These are phyloP conservation scores for Agaricus subrufescens DNA, from an alignment of 768 basidiomycete genomes.

Conservation along the genomic window DNA sequence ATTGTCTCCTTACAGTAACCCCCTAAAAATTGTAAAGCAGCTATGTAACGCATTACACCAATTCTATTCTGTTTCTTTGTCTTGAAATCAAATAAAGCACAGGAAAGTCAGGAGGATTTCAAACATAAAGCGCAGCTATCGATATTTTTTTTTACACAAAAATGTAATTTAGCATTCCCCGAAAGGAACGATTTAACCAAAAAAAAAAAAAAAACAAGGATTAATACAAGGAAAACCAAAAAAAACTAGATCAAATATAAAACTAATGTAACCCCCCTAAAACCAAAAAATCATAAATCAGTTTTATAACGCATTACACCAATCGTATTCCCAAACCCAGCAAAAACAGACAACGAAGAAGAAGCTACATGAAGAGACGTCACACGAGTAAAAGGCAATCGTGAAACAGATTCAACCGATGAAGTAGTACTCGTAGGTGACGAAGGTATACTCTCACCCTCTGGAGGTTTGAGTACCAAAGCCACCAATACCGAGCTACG, in stretches of 20 bases:
- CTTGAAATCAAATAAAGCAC: too few species aligned
- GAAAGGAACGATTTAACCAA: too few species aligned
- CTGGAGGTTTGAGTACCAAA: constrained; percentile 25
- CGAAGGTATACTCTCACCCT: constrained; percentile 15
- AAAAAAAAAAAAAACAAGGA: too few species aligned
- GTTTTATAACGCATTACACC: constrained; percentile 44
- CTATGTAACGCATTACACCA: too few species aligned
- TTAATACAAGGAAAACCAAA: neutral
- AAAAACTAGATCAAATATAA: neutral
- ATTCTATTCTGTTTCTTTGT: too few species aligned
- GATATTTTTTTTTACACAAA: too few species aligned
- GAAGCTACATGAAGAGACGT: constrained; percentile 50
- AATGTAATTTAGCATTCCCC: too few species aligned
- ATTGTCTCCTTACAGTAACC: too few species aligned
- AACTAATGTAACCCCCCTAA: too few species aligned
- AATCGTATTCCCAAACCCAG: constrained; percentile 78
- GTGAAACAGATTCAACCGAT: constrained; percentile 34
- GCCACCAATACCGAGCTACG: constrained; percentile 49
- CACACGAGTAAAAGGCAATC: constrained; percentile 79
- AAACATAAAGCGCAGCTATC: too few species aligned
- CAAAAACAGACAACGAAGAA: constrained; percentile 41
- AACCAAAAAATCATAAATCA: constrained; percentile 8
- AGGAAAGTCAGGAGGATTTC: too few species aligned
- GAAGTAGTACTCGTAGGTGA: constrained; percentile 13
- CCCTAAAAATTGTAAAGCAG: too few species aligned